phyloP scores from a whole-genome alignment of 768 basidiomycete genomes.

The Pilatotrama ljubarskyi region DNA sequence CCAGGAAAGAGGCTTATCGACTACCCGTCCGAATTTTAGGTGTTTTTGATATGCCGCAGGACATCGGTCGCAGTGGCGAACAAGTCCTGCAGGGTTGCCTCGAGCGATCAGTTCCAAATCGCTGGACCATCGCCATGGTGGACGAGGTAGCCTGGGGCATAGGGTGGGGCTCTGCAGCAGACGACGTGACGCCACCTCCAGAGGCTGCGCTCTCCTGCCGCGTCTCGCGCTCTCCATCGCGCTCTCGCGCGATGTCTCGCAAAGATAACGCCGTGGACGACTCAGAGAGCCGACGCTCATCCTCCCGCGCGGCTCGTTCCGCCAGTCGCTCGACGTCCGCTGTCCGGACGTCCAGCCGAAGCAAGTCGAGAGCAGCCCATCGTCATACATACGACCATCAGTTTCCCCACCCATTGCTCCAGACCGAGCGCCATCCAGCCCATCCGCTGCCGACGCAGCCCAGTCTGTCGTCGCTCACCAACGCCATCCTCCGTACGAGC shows the following conservation, averaged over 20 bases:
- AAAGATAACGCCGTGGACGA: not conserved
- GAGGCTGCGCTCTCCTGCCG: slow-evolving; percentile 21
- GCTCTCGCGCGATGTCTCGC: slow-evolving; percentile 3
- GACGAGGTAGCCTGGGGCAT: slow-evolving; percentile 81
- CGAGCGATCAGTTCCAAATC: slow-evolving; percentile 53
- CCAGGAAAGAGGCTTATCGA: slow-evolving; percentile 2
- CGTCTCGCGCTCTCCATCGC: slow-evolving; percentile 18
- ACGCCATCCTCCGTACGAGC: slow-evolving; percentile 28
- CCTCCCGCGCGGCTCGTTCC: slow-evolving; percentile 49
- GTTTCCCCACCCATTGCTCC: slow-evolving; percentile 20
- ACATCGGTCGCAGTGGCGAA: slow-evolving; percentile 61
- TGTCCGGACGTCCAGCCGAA: slow-evolving; percentile 40
- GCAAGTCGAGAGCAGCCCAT: slow-evolving; percentile 38
- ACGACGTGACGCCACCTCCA: slow-evolving; percentile 35
- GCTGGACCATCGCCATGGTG: slow-evolving; percentile 84
- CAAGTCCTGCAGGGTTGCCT: slow-evolving; percentile 80
- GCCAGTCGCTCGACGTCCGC: slow-evolving; percentile 41
- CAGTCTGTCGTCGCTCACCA: slow-evolving; percentile 25
- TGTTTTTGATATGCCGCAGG: slow-evolving; percentile 56
- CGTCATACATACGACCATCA: slow-evolving; percentile 27
- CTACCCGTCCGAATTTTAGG: slow-evolving; percentile 42
- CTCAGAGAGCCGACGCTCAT: slow-evolving; percentile 41
- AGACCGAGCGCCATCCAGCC: slow-evolving; percentile 7
- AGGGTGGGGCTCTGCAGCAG: slow-evolving; percentile 58
- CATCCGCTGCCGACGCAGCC: slow-evolving; percentile 22